A percentile compares a stretch with the other conserved stretches of the same genome.
These are phyloP conservation scores for Boletus barrowsii DNA, from an alignment of 768 basidiomycete genomes.

Conservation along the genomic window DNA sequence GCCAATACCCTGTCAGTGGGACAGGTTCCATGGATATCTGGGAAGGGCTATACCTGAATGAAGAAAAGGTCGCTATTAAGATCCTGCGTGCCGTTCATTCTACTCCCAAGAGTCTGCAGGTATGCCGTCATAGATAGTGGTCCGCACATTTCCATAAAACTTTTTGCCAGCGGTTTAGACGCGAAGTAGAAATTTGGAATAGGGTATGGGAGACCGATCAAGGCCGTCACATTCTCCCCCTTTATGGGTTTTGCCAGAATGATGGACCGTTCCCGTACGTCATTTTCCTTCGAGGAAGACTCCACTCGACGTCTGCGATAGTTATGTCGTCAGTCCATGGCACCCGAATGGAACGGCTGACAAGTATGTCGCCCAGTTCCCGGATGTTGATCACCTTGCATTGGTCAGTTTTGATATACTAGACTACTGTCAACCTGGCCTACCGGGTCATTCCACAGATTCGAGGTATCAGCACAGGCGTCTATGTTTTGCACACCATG, in stretches of 20 bases:
- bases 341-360: constrained; percentile 49
- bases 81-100: constrained; percentile 50
- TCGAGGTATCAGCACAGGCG: constrained; percentile 43
- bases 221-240: constrained; percentile 52
- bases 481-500: constrained; percentile 50
- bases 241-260: constrained; percentile 55
- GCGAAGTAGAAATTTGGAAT: constrained; percentile 55
- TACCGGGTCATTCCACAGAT: constrained; percentile 34
- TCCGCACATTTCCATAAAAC: constrained; percentile 1
- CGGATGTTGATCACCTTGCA: constrained; percentile 40
- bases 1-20: constrained; percentile 49
- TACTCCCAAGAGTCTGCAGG: constrained; percentile 42
- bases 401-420: constrained; percentile 33
- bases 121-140: constrained; percentile 19
- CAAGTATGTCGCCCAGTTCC: constrained; percentile 42
- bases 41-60: constrained; percentile 52
- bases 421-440: background rate
- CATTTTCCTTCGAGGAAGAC: background rate
- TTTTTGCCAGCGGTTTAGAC: constrained; percentile 42
- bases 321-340: constrained; percentile 61
- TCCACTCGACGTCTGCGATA: constrained; percentile 17
- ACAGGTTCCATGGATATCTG: constrained; percentile 53
- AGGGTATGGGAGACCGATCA: constrained; percentile 51
- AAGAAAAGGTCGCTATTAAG: constrained; percentile 58
- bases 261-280: constrained; percentile 56